A percentile compares a stretch with the other conserved stretches of the same genome.
Conservation (phyloP, 2,329 filamentous ascomycete genomes). For the Colletotrichum lini region DNA sequence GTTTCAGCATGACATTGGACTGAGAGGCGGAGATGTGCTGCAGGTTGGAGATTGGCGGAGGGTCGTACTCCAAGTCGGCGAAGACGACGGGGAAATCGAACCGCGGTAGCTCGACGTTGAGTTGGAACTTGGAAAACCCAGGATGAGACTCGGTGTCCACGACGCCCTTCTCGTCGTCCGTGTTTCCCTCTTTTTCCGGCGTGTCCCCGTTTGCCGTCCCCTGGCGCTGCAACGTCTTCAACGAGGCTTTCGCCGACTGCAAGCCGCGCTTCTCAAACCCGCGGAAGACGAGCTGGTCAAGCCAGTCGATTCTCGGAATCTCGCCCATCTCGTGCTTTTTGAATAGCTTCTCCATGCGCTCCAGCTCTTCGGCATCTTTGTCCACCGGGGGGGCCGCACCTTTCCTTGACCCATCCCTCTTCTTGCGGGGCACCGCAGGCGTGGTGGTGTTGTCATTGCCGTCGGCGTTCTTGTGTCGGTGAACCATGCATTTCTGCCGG, state of each 20-base stretch:
- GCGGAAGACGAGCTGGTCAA: slow-evolving; percentile 94
- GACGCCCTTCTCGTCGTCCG: slow-evolving; percentile 47
- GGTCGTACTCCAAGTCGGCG: slow-evolving; percentile 91
- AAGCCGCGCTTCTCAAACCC: slow-evolving; percentile 84
- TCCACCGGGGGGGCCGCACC: slow-evolving; percentile 68
- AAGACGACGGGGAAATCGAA: slow-evolving; percentile 98
- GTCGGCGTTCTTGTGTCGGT: slow-evolving; percentile 87
- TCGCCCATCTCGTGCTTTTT: slow-evolving; percentile 99
- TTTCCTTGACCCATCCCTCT: slow-evolving; percentile 62
- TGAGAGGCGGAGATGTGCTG: slow-evolving; percentile 74
- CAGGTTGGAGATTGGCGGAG: slow-evolving; percentile 85
- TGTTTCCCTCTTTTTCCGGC: slow-evolving; percentile 46
- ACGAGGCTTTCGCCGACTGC: slow-evolving; percentile 74
- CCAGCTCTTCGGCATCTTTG: slow-evolving; percentile 85
- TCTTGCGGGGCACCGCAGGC: slow-evolving; percentile 75
- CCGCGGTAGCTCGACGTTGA: slow-evolving; percentile 92
- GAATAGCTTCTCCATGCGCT: slow-evolving; percentile 88
- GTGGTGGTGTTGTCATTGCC: slow-evolving; percentile 86
- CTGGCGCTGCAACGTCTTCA: slow-evolving; percentile 70
- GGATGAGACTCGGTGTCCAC: slow-evolving; percentile 62
- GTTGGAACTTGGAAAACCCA: slow-evolving; percentile 75
- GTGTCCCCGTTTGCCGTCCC: slow-evolving; percentile 58
- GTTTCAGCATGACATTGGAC: slow-evolving; percentile 80
- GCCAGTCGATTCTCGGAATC: slow-evolving; percentile 92
- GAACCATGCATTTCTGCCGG: slow-evolving; percentile 89